Conservation (phyloP, 805 yeast genomes). For the Barnettozyma populi region DNA sequence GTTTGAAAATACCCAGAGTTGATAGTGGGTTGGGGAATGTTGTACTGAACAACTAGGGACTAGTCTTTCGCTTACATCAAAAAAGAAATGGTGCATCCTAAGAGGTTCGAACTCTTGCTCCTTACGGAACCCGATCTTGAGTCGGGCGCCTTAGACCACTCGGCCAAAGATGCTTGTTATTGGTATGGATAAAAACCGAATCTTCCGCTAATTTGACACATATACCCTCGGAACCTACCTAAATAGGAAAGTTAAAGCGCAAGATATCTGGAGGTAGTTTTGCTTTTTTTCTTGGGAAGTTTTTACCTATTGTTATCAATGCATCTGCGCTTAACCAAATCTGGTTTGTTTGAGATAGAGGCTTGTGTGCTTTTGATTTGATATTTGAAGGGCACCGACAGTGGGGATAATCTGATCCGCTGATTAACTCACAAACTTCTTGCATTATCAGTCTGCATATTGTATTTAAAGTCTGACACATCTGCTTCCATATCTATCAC, state of each 20-base stretch:
- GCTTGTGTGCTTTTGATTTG: not conserved
- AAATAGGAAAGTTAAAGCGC: not conserved
- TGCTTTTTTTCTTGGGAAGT: not conserved
- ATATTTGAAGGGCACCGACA: not conserved
- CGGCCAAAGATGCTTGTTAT: conserved; percentile 10
- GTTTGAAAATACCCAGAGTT: too few relatives aligned
- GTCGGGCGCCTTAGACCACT: conserved; percentile 15
- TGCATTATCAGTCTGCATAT: conserved; percentile 1
- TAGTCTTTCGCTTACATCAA: too few relatives aligned
- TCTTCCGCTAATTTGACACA: not conserved
- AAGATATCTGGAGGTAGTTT: not conserved
- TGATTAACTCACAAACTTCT: not conserved
- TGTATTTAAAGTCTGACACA: not conserved
- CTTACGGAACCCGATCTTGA: conserved; percentile 13
- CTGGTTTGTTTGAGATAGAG: not conserved
- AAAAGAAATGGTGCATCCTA: conserved; percentile 10
- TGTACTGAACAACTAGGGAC: too few relatives aligned
- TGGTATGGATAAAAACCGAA: not conserved
- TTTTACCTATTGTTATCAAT: conserved; percentile 1
- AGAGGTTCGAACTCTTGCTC: conserved; percentile 13
- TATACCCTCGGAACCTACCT: not conserved
- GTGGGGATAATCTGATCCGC: not conserved
- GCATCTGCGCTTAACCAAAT: not conserved
- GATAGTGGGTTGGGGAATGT: too few relatives aligned
- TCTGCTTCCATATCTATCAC: not conserved